Conservation (phyloP, 768 basidiomycete species). For the Mycena belliarum region DNA sequence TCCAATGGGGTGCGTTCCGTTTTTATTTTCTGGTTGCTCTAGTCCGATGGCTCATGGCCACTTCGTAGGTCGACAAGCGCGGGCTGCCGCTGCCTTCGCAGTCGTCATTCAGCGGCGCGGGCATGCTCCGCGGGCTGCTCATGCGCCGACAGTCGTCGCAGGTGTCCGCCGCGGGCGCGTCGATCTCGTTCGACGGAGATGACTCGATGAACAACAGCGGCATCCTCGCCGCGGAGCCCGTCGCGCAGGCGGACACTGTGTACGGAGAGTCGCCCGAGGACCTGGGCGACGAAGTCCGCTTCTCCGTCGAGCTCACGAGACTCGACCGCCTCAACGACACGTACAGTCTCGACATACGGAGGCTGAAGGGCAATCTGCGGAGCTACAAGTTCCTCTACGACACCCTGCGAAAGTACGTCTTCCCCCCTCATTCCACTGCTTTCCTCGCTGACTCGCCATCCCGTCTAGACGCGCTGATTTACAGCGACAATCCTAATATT, state of each 20-base stretch:
- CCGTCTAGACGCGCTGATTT: conserved; percentile 47
- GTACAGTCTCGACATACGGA: conserved; percentile 87
- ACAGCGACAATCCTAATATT: conserved; percentile 28
- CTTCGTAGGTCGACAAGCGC: conserved; percentile 77
- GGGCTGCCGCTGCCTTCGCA: conserved; percentile 85
- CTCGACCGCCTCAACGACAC: conserved; percentile 89
- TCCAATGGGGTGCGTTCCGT: conserved; percentile 74
- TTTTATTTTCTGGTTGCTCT: conserved; percentile 15
- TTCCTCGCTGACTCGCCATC: background rate
- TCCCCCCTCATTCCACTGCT: conserved; percentile 6
- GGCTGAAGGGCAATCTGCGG: conserved; percentile 89
- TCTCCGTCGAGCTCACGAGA: conserved; percentile 91
- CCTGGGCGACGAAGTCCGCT: conserved; percentile 93
- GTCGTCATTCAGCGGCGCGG: conserved; percentile 65
- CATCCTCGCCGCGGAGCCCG: conserved; percentile 42
- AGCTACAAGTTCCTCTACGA: conserved; percentile 94
- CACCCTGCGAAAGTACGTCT: conserved; percentile 77
- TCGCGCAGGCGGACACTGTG: conserved; percentile 50
- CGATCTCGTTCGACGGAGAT: conserved; percentile 54
- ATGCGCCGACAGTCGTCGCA: conserved; percentile 92
- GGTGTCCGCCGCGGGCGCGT: conserved; percentile 47
- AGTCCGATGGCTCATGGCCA: conserved; percentile 6
- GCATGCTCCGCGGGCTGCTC: conserved; percentile 84
- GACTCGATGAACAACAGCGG: conserved; percentile 37
- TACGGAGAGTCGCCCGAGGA: conserved; percentile 86